These are phyloP conservation scores for Cinchona pubescens DNA, from an alignment of 257 asterid genomes.

Conservation along the genomic window DNA sequence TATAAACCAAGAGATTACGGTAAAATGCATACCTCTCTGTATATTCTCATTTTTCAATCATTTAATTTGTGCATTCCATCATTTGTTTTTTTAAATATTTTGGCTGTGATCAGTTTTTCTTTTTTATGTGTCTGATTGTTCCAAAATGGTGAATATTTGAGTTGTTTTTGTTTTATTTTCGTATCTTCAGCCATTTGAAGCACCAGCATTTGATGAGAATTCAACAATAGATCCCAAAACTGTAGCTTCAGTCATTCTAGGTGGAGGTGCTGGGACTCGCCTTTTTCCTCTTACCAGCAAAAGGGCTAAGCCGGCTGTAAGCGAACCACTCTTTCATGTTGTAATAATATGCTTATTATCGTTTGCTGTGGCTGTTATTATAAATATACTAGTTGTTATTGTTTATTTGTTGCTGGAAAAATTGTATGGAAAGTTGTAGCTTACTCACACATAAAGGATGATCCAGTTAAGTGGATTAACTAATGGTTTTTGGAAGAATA, in stretches of 20 bases:
- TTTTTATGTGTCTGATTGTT: background rate
- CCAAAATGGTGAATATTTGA: background rate
- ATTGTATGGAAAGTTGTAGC: background rate
- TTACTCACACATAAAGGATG: background rate
- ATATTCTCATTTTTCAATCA: background rate
- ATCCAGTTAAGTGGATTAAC: background rate
- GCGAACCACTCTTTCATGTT: background rate
- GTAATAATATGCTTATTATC: background rate
- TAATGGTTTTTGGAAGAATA: too few species aligned
- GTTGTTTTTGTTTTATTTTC: slow-evolving; percentile 11
- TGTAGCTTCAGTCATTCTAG: slow-evolving; percentile 82
- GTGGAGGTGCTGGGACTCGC: too few species aligned
- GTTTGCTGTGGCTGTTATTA: background rate
- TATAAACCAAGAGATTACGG: slow-evolving; percentile 58
- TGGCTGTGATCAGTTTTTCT: background rate
- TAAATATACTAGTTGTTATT: background rate
- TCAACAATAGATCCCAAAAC: slow-evolving; percentile 61
- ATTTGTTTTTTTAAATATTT: background rate
- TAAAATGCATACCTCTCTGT: slow-evolving; percentile 15
- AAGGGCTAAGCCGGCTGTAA: slow-evolving; percentile 96
- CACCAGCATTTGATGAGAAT: slow-evolving; percentile 30
- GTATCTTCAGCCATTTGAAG: slow-evolving; percentile 49
- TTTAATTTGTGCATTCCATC: background rate
- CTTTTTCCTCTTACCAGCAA: slow-evolving; percentile 86
- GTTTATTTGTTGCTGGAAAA: background rate